Evolutionary conservation across 352 stramenopile species (phyloP), one percentile per base, ranked within the genome.

Genomic region (Pythium dissimile): DNA sequence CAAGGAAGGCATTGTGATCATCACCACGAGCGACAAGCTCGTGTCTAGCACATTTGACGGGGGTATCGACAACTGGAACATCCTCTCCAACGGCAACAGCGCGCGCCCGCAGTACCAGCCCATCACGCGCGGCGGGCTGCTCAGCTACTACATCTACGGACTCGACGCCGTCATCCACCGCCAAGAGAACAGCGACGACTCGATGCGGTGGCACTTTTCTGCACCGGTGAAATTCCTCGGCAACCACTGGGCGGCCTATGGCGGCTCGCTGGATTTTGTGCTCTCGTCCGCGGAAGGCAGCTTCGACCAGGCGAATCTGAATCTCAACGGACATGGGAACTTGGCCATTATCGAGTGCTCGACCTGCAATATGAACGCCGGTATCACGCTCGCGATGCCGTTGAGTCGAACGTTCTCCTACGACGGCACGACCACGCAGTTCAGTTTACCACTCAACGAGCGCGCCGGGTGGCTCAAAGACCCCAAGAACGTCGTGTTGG

Each of bases 131-230:
- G 82, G 85, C 21, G 72, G 82, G 0, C 60, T 85, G 45, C 63
- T 97, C 26, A 97, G 84, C 61, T 89, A 94, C 59, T 97, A 96
- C 59, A 89, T 97, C 65, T 92, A 95, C 62, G 86, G 71, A 8
- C 72, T 84, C 15, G 84, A 93, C 30, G 66, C 68, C 32, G 66
- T 89, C 28, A 85, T 93, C 46, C 75, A 87, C 37, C 83, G 69
- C 42, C 69, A 72, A n/a, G 77, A 86, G 43, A 75, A 67, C 13
- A 77, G 77, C 11, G 80, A 89, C 46, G 83, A 97, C 62, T 60
- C 69, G 2, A 69, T 86, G 65, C 75, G 92, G 6, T 97, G 89
- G 89, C 89, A 94, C 59, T 98, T 97, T 56, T 67, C 54, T 2
- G 86, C 86, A 1, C 84, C 86, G 0, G 42, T 64, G 21, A 94